phyloP scores from a whole-genome alignment of 345 rosid species.

The Geranium rotundifolium region DNA sequence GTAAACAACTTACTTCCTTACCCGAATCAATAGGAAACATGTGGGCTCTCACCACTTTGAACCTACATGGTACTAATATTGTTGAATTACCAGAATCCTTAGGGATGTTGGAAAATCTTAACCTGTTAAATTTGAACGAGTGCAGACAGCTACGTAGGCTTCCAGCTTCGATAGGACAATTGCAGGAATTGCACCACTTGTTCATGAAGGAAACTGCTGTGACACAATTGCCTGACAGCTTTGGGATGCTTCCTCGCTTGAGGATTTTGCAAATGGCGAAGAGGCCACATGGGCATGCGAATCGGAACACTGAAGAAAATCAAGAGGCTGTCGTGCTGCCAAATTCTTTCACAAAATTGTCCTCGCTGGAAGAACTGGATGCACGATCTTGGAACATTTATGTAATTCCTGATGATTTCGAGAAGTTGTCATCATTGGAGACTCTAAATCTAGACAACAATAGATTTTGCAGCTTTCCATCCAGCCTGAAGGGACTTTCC shows the following conservation, averaged over 20 bases:
- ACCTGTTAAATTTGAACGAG: conserved; percentile 14
- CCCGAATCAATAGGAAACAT: conserved; percentile 35
- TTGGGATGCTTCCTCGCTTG: conserved; percentile 37
- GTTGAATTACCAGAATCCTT: conserved; percentile 38
- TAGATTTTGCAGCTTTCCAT: conserved; percentile 33
- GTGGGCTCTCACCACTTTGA: conserved; percentile 20
- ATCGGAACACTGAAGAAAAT: neutral
- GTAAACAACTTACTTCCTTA: conserved; percentile 12
- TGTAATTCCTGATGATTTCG: conserved; percentile 42
- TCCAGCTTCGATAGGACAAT: conserved; percentile 32
- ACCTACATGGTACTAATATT: conserved; percentile 15
- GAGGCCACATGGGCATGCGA: conserved; percentile 6
- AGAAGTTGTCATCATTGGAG: conserved; percentile 27
- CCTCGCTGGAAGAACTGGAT: conserved; percentile 26
- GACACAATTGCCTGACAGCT: conserved; percentile 25
- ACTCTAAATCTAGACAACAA: conserved; percentile 25
- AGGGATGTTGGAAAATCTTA: conserved; percentile 37
- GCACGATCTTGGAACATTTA: conserved; percentile 34
- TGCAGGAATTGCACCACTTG: conserved; percentile 25
- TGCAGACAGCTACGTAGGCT: conserved; percentile 29
- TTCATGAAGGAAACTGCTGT: conserved; percentile 34
- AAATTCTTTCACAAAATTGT: conserved; percentile 27
- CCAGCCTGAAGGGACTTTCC: conserved; percentile 34
- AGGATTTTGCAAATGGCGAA: conserved; percentile 29
- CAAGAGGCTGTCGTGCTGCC: conserved; percentile 13